These are phyloP conservation scores for Aureobasidium sp. DNA, from an alignment of 2,329 filamentous ascomycete species.

Conservation along the genomic window DNA sequence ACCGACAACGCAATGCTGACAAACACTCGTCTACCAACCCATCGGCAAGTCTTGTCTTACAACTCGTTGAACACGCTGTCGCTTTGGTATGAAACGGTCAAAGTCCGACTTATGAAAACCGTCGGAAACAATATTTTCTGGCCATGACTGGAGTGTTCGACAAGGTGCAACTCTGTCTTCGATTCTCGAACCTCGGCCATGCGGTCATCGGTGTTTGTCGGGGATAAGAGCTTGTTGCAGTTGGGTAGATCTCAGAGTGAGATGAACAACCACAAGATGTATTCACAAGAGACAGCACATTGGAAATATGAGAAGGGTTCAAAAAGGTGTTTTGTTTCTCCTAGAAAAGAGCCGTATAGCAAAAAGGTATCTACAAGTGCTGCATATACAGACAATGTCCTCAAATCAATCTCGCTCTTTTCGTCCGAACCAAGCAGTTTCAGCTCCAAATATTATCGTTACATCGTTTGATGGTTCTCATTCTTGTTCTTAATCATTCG, in stretches of 20 bases:
- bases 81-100: neutral
- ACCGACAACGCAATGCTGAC: neutral
- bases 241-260: neutral
- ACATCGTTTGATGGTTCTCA: neutral
- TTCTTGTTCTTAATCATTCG: neutral
- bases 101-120: neutral
- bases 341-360: neutral
- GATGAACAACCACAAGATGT: neutral
- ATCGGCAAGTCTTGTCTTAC: neutral
- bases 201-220: neutral
- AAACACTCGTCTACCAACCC: neutral
- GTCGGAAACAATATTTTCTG: neutral
- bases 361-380: conserved; percentile 8
- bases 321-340: conserved; percentile 3
- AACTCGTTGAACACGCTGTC: neutral
- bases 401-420: neutral
- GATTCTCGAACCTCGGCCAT: no score
- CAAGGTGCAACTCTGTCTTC: neutral
- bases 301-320: neutral
- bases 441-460: conserved; percentile 8
- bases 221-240: neutral
- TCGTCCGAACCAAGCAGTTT: conserved; percentile 1
- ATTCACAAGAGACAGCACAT: neutral
- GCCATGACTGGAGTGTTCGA: neutral
- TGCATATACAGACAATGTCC: neutral